phyloP scores from a whole-genome alignment of 129 eudicot genomes.

The Sambucus nigra region DNA sequence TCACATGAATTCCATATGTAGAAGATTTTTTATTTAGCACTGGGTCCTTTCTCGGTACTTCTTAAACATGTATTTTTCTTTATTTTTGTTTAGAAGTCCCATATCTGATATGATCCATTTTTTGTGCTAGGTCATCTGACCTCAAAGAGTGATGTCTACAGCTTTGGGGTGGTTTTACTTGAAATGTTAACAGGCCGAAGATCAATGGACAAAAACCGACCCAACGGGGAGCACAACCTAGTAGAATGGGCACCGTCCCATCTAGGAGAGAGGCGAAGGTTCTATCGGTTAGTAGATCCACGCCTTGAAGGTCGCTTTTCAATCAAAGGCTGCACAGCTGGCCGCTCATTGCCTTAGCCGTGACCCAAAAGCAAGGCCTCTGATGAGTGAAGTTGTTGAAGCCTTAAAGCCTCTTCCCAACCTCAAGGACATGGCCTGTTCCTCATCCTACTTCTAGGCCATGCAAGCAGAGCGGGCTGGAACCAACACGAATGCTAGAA shows the following conservation, averaged over 20 bases:
- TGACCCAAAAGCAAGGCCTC: constrained; percentile 59
- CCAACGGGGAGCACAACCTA: constrained; percentile 66
- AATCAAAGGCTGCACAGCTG: constrained; percentile 50
- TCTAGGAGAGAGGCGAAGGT: constrained; percentile 53
- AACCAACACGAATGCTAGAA: constrained; percentile 22
- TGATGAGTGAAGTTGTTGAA: constrained; percentile 72
- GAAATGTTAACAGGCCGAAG: constrained; percentile 71
- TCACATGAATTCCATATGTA: too few relatives aligned
- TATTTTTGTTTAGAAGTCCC: background rate
- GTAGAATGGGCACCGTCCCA: constrained; percentile 78
- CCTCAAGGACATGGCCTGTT: constrained; percentile 67
- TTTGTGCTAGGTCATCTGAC: constrained; percentile 68
- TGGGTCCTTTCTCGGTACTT: too few relatives aligned
- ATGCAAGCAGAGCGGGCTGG: constrained; percentile 53
- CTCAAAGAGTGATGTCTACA: constrained; percentile 80
- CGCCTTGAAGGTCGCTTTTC: constrained; percentile 78
- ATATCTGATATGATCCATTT: constrained; percentile 14
- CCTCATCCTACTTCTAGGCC: constrained; percentile 55
- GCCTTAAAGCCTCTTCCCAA: constrained; percentile 49
- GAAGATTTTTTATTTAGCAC: too few relatives aligned
- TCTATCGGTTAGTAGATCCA: constrained; percentile 58
- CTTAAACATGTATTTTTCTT: background rate
- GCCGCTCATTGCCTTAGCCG: constrained; percentile 72
- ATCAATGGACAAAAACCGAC: constrained; percentile 75
- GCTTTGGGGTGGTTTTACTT: constrained; percentile 71